Conservation (phyloP, 2,329 filamentous ascomycete genomes). For the Colletotrichum sp. region DNA sequence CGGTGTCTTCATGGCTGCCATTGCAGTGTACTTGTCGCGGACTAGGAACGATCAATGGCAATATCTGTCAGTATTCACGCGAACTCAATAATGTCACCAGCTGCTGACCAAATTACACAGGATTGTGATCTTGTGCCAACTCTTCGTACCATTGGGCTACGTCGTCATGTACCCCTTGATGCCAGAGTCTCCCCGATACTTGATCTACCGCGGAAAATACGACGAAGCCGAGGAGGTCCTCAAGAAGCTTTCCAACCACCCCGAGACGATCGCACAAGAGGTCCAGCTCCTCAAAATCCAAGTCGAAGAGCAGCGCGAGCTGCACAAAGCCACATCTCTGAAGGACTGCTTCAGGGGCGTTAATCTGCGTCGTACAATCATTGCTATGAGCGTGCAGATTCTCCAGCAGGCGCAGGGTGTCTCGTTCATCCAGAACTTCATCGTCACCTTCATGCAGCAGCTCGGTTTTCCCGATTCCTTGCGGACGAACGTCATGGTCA, state of each 20-base stretch:
- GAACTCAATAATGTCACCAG: background rate
- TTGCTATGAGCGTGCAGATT: conserved; percentile 23
- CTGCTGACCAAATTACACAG: background rate
- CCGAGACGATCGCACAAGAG: background rate
- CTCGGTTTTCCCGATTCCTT: conserved; percentile 16
- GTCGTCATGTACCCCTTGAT: background rate
- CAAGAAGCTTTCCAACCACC: background rate
- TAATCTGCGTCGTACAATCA: conserved; percentile 24
- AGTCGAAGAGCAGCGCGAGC: conserved; percentile 18
- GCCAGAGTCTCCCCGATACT: conserved; percentile 3
- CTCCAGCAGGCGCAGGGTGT: conserved; percentile 26
- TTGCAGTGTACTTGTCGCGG: background rate
- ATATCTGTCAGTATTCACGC: background rate
- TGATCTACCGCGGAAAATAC: conserved; percentile 3
- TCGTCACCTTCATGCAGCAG: conserved; percentile 27
- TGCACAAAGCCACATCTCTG: conserved; percentile 17
- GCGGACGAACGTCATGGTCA: background rate
- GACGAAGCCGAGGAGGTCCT: conserved; percentile 2
- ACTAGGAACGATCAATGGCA: background rate
- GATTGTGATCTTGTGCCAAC: background rate
- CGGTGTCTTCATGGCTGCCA: background rate
- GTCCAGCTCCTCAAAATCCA: background rate
- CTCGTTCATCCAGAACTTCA: conserved; percentile 24
- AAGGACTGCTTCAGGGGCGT: conserved; percentile 21
- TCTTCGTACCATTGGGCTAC: background rate